phyloP scores from a whole-genome alignment of 495 filamentous ascomycete genomes.

The Aspergillus steynii region DNA sequence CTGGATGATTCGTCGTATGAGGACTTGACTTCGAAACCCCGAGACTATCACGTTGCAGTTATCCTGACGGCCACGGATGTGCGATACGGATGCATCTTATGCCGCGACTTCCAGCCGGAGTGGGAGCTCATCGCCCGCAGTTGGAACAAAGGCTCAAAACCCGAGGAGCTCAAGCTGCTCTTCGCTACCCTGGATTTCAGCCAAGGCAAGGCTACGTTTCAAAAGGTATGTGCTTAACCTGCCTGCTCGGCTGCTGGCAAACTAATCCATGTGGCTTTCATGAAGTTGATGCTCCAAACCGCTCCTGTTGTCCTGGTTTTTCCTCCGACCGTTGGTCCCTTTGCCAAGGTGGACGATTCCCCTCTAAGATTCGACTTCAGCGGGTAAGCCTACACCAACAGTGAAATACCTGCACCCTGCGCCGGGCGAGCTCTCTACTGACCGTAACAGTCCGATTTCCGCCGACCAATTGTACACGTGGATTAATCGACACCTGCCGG shows the following conservation, averaged over 20 bases:
- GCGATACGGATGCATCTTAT: conserved; percentile 83
- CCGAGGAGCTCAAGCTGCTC: conserved; percentile 67
- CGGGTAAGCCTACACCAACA: conserved; percentile 58
- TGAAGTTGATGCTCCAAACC: conserved; percentile 88
- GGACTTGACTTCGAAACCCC: conserved; percentile 70
- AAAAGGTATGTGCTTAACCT: conserved; percentile 63
- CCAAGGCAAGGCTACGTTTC: conserved; percentile 82
- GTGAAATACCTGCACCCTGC: neutral
- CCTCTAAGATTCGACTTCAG: conserved; percentile 88
- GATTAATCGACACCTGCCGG: conserved; percentile 74
- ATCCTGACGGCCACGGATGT: conserved; percentile 86
- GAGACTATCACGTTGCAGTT: conserved; percentile 81
- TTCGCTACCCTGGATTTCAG: conserved; percentile 88
- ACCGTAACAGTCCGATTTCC: conserved; percentile 57
- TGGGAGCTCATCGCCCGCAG: conserved; percentile 87
- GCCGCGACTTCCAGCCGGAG: conserved; percentile 89
- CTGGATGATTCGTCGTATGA: conserved; percentile 74
- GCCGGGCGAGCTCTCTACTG: neutral
- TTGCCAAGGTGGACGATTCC: conserved; percentile 65
- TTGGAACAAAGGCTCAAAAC: conserved; percentile 81
- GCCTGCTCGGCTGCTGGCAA: neutral
- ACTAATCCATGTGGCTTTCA: conserved; percentile 11
- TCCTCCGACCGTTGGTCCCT: conserved; percentile 82
- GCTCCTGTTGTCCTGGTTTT: conserved; percentile 88
- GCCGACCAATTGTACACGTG: conserved; percentile 79